A percentile compares a stretch with the other conserved stretches of the same genome.
Evolutionary conservation across 1,284 basidiomycete genomes (phyloP).

Genomic region (Neonothopanus nambi): DNA sequence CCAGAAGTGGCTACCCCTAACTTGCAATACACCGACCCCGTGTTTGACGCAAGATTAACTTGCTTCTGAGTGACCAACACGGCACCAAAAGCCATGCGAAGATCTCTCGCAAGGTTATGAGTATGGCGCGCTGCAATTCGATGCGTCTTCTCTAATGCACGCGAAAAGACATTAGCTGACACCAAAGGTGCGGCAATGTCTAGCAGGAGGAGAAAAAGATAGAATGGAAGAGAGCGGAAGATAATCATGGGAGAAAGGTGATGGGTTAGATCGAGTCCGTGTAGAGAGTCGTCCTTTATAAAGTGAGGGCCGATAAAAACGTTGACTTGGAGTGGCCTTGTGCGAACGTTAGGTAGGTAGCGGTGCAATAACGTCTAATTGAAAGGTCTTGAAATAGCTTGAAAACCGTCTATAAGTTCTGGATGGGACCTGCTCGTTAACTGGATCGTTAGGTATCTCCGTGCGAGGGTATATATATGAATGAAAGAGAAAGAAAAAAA

Average conservation of each 20-base stretch:
- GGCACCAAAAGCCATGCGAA: slow-evolving; percentile 61
- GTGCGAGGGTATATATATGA: too few relatives aligned
- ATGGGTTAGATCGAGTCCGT: neutral
- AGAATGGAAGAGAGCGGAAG: slow-evolving; percentile 21
- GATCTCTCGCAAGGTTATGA: slow-evolving; percentile 61
- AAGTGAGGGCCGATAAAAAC: neutral
- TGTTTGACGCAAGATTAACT: slow-evolving; percentile 18
- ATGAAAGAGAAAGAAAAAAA: too few relatives aligned
- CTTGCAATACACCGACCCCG: slow-evolving; percentile 44
- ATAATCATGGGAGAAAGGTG: slow-evolving; percentile 7
- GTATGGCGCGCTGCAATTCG: slow-evolving; percentile 43
- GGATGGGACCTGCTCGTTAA: too few relatives aligned
- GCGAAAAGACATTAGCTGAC: slow-evolving; percentile 39
- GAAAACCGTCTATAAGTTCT: too few relatives aligned
- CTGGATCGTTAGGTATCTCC: too few relatives aligned
- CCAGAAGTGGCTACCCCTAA: slow-evolving; percentile 17
- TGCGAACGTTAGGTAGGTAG: neutral
- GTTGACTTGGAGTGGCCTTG: slow-evolving; percentile 2
- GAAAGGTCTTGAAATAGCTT: too few relatives aligned
- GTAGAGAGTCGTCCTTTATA: neutral
- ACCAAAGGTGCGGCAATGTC: slow-evolving; percentile 31
- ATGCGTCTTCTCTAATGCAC: slow-evolving; percentile 39
- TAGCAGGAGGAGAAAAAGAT: slow-evolving; percentile 34
- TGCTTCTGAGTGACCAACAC: slow-evolving; percentile 37
- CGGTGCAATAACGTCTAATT: neutral